A percentile compares a stretch with the other conserved stretches of the same genome.
phyloP scores from a whole-genome alignment of 352 stramenopile species.

The Phytopythium montanum region DNA sequence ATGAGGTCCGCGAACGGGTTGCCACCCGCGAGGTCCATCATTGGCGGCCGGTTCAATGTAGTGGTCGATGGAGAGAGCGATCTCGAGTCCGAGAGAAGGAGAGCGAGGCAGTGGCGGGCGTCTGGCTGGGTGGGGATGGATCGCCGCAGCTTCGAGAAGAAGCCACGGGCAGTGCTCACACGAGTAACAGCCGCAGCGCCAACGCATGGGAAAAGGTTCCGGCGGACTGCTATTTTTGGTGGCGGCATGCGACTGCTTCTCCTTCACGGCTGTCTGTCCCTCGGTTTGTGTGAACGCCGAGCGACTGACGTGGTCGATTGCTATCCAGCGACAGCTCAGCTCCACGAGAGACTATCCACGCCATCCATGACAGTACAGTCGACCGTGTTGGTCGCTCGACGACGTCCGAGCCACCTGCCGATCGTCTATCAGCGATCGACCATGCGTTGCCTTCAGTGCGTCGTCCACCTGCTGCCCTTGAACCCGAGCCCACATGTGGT shows the following conservation, averaged over 20 bases:
- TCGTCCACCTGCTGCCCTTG: background rate
- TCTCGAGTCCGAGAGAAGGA: no score
- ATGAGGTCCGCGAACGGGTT: conserved; percentile 84
- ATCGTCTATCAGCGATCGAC: background rate
- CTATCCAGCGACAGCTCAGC: no score
- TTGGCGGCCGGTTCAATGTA: conserved; percentile 1
- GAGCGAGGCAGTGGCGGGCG: background rate
- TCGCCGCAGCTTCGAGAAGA: background rate
- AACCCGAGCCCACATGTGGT: background rate
- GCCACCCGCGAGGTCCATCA: conserved; percentile 58
- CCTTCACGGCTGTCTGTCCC: background rate
- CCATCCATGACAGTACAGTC: background rate
- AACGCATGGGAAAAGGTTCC: background rate
- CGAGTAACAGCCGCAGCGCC: background rate
- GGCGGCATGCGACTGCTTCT: background rate
- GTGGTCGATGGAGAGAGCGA: background rate
- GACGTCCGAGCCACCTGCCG: no score
- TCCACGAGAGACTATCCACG: background rate
- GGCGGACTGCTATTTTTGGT: background rate
- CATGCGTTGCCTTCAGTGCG: background rate
- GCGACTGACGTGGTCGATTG: no score
- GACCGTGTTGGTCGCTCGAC: background rate
- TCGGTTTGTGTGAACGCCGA: background rate
- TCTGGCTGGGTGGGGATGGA: background rate
- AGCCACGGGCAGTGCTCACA: background rate